A percentile compares a stretch with the other conserved stretches of the same genome.
Conservation (phyloP, 2,329 filamentous ascomycete species). For the Capronia epimyces region DNA sequence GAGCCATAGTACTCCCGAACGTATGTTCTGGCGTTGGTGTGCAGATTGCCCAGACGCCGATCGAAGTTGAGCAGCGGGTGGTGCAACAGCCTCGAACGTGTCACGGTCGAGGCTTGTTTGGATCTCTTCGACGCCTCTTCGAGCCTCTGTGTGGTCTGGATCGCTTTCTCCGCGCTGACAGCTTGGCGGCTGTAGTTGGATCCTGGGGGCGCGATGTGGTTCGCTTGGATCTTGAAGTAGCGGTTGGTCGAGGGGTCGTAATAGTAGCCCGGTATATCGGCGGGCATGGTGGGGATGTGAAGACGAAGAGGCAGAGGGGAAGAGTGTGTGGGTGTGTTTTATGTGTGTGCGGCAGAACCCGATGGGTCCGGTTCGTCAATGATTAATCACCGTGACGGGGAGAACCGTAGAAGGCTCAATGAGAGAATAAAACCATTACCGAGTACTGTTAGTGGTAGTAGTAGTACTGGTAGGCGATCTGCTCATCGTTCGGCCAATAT, state of each 20-base stretch:
- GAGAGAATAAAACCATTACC: too few species aligned
- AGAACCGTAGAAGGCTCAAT: too few species aligned
- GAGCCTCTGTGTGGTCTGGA: slow-evolving; percentile 36
- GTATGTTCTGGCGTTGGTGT: background rate
- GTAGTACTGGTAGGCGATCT: too few species aligned
- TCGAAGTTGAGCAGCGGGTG: slow-evolving; percentile 21
- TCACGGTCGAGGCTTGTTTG: slow-evolving; percentile 6
- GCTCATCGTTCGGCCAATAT: too few species aligned
- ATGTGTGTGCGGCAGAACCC: too few species aligned
- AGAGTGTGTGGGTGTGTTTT: too few species aligned
- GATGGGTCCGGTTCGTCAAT: too few species aligned
- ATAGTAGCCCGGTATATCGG: slow-evolving; percentile 25
- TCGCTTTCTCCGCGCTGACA: slow-evolving; percentile 52
- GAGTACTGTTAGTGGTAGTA: too few species aligned
- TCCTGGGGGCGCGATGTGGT: slow-evolving; percentile 41
- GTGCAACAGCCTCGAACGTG: slow-evolving; percentile 23
- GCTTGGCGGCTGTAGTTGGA: slow-evolving; percentile 54
- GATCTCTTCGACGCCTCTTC: slow-evolving; percentile 4
- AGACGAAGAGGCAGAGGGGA: too few species aligned
- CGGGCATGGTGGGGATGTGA: slow-evolving; percentile 20
- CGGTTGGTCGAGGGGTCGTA: slow-evolving; percentile 18
- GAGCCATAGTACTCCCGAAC: slow-evolving; percentile 18
- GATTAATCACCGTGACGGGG: too few species aligned
- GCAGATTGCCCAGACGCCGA: slow-evolving; percentile 14
- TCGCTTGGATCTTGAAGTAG: slow-evolving; percentile 62